Evolutionary conservation across 257 asterid species (phyloP).

Genomic region (Petunia secreta): DNA sequence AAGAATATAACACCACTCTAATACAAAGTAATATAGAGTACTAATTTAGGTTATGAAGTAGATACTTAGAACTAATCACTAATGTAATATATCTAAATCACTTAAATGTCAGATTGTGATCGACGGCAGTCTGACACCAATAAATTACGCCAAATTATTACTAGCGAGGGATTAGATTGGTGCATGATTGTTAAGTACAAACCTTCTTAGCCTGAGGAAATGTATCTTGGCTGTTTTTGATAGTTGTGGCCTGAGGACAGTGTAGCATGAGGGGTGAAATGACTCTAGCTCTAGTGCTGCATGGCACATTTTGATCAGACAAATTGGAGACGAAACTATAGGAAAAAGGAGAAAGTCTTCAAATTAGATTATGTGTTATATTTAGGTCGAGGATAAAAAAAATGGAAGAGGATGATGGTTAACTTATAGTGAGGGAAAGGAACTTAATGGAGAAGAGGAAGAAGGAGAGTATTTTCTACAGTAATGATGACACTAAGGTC

Average conservation of each 20-base stretch:
- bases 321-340: background rate
- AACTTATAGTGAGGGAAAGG: slow-evolving; percentile 6
- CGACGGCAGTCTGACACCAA: too few relatives aligned
- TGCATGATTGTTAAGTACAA: too few relatives aligned
- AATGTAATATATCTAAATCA: too few relatives aligned
- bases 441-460: background rate
- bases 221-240: slow-evolving; percentile 22
- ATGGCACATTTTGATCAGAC: slow-evolving; percentile 21
- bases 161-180: too few relatives aligned
- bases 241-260: background rate
- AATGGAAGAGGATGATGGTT: background rate
- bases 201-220: slow-evolving; percentile 8
- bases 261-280: slow-evolving; percentile 8
- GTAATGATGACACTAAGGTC: slow-evolving; percentile 42
- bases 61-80: too few relatives aligned
- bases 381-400: background rate
- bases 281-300: background rate
- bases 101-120: too few relatives aligned
- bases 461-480: slow-evolving; percentile 27
- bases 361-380: background rate
- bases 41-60: too few relatives aligned
- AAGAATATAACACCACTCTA: too few relatives aligned
- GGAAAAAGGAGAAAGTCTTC: background rate
- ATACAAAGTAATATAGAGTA: too few relatives aligned
- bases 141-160: too few relatives aligned